Percentiles rank a stretch among this genome's conserved stretches.
These are phyloP conservation scores for Mucor piriformis DNA, from an alignment of 371 early-diverging fungal species.

Conservation along the genomic window DNA sequence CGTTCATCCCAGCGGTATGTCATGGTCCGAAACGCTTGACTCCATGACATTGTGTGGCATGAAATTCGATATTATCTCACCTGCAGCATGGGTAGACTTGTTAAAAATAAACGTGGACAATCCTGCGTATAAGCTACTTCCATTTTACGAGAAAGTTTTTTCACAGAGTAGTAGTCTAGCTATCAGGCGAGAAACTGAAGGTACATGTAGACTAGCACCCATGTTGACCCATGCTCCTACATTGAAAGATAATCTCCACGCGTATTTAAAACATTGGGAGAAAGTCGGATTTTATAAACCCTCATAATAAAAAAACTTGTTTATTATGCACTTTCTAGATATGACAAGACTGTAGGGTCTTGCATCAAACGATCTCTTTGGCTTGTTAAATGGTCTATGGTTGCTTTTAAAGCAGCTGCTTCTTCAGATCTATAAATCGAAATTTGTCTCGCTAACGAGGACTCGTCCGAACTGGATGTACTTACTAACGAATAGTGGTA, in stretches of 20 bases:
- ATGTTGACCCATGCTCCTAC: neutral
- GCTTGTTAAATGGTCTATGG: conserved; percentile 2
- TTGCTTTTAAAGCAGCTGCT: neutral
- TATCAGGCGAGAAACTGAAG: neutral
- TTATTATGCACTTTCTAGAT: conserved; percentile 3
- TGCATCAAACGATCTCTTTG: conserved; percentile 3
- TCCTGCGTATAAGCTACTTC: conserved; percentile 35
- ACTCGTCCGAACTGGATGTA: neutral
- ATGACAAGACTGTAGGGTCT: conserved; percentile 1
- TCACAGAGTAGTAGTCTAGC: neutral
- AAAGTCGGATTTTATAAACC: neutral
- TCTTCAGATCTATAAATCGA: conserved; percentile 20
- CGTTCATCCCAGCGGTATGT: conserved; percentile 26
- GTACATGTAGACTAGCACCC: neutral
- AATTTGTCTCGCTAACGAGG: neutral
- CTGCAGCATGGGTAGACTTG: conserved; percentile 27
- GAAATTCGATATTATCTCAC: conserved; percentile 23
- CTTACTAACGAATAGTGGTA: conserved; percentile 8
- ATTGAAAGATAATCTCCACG: neutral
- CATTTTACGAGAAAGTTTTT: conserved; percentile 20
- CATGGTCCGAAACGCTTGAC: conserved; percentile 23
- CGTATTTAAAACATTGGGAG: neutral
- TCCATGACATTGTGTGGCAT: conserved; percentile 28
- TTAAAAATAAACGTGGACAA: conserved; percentile 28
- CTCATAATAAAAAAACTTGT: neutral